Evolutionary conservation across 1,139 yeast genomes (phyloP).

Genomic region (Suhomyces atakaporum): DNA sequence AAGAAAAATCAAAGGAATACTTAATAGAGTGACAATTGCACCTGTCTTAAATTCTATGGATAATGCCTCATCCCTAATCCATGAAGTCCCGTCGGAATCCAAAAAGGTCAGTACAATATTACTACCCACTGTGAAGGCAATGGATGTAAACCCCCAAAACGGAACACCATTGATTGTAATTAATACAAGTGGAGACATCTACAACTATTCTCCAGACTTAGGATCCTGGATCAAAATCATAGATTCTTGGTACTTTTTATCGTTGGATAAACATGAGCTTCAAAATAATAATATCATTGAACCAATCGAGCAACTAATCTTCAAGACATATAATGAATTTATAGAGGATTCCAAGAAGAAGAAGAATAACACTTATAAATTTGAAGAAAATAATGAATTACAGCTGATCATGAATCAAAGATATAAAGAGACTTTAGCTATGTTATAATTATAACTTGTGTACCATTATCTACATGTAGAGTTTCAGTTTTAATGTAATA

Average conservation of each 20-base stretch:
- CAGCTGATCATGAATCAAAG: conserved; percentile 26
- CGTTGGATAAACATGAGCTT: conserved; percentile 11
- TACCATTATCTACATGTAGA: too few species aligned
- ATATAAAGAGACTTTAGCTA: conserved; percentile 19
- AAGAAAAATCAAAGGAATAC: conserved; percentile 26
- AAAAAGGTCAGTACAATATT: conserved; percentile 17
- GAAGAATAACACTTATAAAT: conserved; percentile 26
- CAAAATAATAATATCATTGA: conserved; percentile 3
- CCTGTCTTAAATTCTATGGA: conserved; percentile 44
- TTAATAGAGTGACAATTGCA: conserved; percentile 52
- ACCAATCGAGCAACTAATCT: conserved; percentile 14
- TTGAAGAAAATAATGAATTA: conserved; percentile 21
- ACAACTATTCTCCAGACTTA: conserved; percentile 39
- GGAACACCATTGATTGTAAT: conserved; percentile 49
- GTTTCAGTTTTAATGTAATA: neutral
- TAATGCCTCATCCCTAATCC: conserved; percentile 8
- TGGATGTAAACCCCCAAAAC: conserved; percentile 34
- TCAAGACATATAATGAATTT: conserved; percentile 19
- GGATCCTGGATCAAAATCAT: conserved; percentile 48
- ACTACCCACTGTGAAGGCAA: conserved; percentile 29
- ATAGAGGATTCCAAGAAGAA: conserved; percentile 23
- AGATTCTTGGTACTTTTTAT: conserved; percentile 50
- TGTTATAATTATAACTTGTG: conserved; percentile 4
- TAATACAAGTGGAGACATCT: conserved; percentile 39
- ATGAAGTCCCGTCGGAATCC: conserved; percentile 6